Percentiles rank a stretch among this genome's conserved stretches.
phyloP scores from a whole-genome alignment of 2,329 filamentous ascomycete genomes.

The Didymella exigua region DNA sequence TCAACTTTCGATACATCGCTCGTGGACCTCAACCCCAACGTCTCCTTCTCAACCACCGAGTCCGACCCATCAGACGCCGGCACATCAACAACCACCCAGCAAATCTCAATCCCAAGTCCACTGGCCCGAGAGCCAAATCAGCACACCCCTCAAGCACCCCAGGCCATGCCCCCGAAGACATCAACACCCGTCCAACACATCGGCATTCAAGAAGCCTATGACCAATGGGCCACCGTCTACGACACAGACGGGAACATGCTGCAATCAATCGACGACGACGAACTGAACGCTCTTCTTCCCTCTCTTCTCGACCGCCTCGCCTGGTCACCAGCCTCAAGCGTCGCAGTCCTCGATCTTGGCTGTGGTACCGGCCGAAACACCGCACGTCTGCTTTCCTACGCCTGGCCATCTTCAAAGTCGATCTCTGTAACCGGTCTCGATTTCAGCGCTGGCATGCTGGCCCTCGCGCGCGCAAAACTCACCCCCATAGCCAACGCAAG shows the following conservation, averaged over 20 bases:
- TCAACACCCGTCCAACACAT: slow-evolving; percentile 38
- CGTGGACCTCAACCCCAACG: slow-evolving; percentile 37
- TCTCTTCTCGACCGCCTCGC: slow-evolving; percentile 50
- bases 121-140: slow-evolving; percentile 14
- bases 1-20: slow-evolving; percentile 50
- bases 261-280: slow-evolving; percentile 65
- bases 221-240: slow-evolving; percentile 62
- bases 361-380: slow-evolving; percentile 71
- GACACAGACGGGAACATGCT: slow-evolving; percentile 71
- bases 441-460: slow-evolving; percentile 63
- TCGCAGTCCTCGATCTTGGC: slow-evolving; percentile 64
- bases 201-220: slow-evolving; percentile 54
- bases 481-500: neutral
- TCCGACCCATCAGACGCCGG: slow-evolving; percentile 35
- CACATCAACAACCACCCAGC: slow-evolving; percentile 3
- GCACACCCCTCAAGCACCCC: slow-evolving; percentile 24
- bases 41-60: slow-evolving; percentile 47
- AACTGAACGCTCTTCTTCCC: slow-evolving; percentile 60
- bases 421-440: slow-evolving; percentile 60
- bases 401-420: slow-evolving; percentile 27
- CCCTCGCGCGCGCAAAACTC: slow-evolving; percentile 55
- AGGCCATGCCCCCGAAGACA: slow-evolving; percentile 13
- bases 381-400: slow-evolving; percentile 53
- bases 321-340: slow-evolving; percentile 2
- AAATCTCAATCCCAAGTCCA: slow-evolving; percentile 12